Conservation (phyloP, 331 rosid species). For the Rhamnella rubrinervis region DNA sequence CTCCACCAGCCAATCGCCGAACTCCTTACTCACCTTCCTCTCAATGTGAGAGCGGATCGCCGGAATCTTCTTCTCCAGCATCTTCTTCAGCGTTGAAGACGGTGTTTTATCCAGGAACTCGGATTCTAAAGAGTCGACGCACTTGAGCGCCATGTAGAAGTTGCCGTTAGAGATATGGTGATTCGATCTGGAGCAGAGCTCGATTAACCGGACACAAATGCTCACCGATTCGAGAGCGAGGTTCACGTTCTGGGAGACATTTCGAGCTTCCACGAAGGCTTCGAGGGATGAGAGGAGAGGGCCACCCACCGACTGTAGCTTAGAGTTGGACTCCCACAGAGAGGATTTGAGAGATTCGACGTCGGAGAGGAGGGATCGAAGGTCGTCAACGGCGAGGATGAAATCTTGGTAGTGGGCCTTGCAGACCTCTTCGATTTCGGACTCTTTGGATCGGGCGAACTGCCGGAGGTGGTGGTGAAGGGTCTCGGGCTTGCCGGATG, state of each 20-base stretch:
- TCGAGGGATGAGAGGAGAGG: slow-evolving; percentile 93
- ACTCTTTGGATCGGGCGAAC: slow-evolving; percentile 86
- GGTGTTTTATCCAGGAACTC: slow-evolving; percentile 60
- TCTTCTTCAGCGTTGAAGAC: slow-evolving; percentile 72
- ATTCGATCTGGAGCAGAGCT: slow-evolving; percentile 83
- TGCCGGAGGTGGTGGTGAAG: slow-evolving; percentile 89
- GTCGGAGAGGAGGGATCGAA: slow-evolving; percentile 94
- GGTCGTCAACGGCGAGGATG: slow-evolving; percentile 97
- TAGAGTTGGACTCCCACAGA: slow-evolving; percentile 84
- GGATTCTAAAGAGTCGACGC: slow-evolving; percentile 72
- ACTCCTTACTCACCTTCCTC: slow-evolving; percentile 83
- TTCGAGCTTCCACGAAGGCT: slow-evolving; percentile 76
- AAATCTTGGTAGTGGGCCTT: slow-evolving; percentile 98
- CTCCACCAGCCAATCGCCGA: slow-evolving; percentile 96
- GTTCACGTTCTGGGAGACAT: slow-evolving; percentile 66
- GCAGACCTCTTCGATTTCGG: slow-evolving; percentile 97
- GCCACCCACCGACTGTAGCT: slow-evolving; percentile 72
- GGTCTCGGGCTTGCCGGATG: slow-evolving; percentile 84
- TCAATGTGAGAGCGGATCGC: slow-evolving; percentile 88
- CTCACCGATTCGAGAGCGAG: slow-evolving; percentile 70
- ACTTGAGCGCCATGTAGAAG: slow-evolving; percentile 90
- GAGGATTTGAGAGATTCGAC: slow-evolving; percentile 91
- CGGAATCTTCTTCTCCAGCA: slow-evolving; percentile 95
- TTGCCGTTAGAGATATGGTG: slow-evolving; percentile 56
- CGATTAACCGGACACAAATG: slow-evolving; percentile 51